phyloP scores from a whole-genome alignment of 257 asterid species.

The Solanum bukasovii region DNA sequence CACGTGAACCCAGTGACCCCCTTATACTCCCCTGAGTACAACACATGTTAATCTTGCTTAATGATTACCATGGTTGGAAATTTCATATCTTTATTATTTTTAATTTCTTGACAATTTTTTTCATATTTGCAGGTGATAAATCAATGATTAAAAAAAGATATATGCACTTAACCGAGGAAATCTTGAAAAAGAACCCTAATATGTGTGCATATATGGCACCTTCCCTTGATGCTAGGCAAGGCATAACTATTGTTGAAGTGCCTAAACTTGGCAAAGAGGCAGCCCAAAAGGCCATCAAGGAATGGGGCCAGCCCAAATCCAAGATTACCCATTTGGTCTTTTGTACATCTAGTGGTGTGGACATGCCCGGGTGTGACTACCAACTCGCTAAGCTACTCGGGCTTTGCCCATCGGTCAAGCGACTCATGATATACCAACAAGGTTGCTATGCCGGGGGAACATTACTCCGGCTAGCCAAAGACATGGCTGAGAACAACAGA shows the following conservation, averaged over 20 bases:
- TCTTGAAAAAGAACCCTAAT: too few relatives aligned
- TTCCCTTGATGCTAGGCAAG: too few relatives aligned
- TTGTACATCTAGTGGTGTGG: conserved; percentile 79
- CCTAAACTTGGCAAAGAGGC: conserved; percentile 80
- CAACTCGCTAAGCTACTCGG: conserved; percentile 68
- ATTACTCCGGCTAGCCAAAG: conserved; percentile 67
- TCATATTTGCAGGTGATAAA: too few relatives aligned
- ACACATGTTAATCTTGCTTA: too few relatives aligned
- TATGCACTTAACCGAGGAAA: too few relatives aligned
- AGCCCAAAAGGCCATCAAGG: conserved; percentile 68
- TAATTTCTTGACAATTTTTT: too few relatives aligned
- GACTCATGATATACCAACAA: conserved; percentile 73
- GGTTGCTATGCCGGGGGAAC: conserved; percentile 74
- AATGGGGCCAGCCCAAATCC: conserved; percentile 85
- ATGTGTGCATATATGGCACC: too few relatives aligned
- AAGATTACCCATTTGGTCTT: conserved; percentile 64
- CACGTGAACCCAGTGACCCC: too few relatives aligned
- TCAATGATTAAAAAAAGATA: too few relatives aligned
- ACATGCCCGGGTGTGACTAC: conserved; percentile 89
- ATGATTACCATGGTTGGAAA: too few relatives aligned
- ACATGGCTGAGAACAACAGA: conserved; percentile 65
- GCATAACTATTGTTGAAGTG: conserved; percentile 21
- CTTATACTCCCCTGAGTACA: too few relatives aligned
- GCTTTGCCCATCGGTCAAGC: conserved; percentile 52
- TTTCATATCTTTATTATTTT: too few relatives aligned